A percentile compares a stretch with the other conserved stretches of the same genome.
phyloP scores from a whole-genome alignment of 441 rosid species.

The Macaranga tanarius region DNA sequence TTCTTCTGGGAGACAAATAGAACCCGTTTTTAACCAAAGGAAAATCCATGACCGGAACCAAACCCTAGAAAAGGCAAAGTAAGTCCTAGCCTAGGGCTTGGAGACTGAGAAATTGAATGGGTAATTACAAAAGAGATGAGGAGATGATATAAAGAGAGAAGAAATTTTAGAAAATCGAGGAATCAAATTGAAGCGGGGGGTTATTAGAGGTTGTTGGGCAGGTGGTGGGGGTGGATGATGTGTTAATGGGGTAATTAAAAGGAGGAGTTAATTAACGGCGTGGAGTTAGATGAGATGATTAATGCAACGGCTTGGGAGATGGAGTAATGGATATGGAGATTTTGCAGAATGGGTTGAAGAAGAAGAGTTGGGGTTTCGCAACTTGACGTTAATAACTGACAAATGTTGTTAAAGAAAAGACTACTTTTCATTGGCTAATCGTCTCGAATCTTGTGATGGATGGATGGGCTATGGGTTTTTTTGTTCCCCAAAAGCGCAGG shows the following conservation, averaged over 20 bases:
- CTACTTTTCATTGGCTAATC: not conserved
- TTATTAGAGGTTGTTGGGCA: not conserved
- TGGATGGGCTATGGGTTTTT: too few relatives aligned
- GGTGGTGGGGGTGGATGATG: not conserved
- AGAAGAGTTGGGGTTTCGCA: not conserved
- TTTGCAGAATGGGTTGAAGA: not conserved
- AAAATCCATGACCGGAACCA: constrained; percentile 43
- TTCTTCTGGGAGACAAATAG: constrained; percentile 42
- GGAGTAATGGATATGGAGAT: not conserved
- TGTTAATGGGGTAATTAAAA: not conserved
- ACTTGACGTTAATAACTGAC: not conserved
- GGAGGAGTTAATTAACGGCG: too few relatives aligned
- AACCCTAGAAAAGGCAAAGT: constrained; percentile 19
- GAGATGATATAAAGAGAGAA: not conserved
- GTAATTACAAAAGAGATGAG: not conserved
- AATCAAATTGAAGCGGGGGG: not conserved
- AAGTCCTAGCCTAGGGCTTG: constrained; percentile 16
- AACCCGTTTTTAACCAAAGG: constrained; percentile 40
- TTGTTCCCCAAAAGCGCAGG: not conserved
- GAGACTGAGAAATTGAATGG: not conserved
- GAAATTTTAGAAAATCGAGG: constrained; percentile 18
- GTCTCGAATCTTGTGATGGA: not conserved
- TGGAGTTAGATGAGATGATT: not conserved
- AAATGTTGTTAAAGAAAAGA: not conserved
- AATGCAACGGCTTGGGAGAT: not conserved